Evolutionary conservation across 352 stramenopile species (phyloP).

Genomic region (Lagenidium giganteum): DNA sequence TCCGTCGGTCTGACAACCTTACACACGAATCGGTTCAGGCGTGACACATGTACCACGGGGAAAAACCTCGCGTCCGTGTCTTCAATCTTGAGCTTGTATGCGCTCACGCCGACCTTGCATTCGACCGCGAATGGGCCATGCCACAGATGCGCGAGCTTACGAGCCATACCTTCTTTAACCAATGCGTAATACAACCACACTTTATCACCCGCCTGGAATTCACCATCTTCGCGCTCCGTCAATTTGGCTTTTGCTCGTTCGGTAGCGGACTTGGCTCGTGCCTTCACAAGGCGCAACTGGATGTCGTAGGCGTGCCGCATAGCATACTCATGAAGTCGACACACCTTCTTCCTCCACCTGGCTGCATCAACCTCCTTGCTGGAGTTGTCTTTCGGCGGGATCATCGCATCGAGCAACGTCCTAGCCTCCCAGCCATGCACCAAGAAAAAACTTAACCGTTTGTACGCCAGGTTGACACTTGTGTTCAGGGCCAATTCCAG

Average conservation of each 20-base stretch:
- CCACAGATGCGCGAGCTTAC: conserved; percentile 11
- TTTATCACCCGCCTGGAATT: conserved; percentile 1
- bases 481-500: conserved; percentile 17
- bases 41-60: conserved; percentile 8
- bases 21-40: conserved; percentile 9
- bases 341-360: neutral
- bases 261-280: conserved; percentile 1
- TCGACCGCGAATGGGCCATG: conserved; percentile 11
- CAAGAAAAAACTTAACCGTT: conserved; percentile 11
- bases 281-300: conserved; percentile 9
- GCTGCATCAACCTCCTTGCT: neutral
- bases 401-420: neutral
- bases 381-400: neutral
- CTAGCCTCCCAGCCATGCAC: conserved; percentile 15
- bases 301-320: conserved; percentile 1
- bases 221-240: too few relatives aligned
- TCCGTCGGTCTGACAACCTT: neutral
- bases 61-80: neutral
- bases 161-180: conserved; percentile 4
- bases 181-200: conserved; percentile 12
- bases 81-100: conserved; percentile 1
- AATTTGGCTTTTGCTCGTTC: too few relatives aligned
- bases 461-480: conserved; percentile 1
- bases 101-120: conserved; percentile 1
- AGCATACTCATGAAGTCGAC: neutral